Evolutionary conservation across 2,329 filamentous ascomycete species (phyloP).

Genomic region (Calonectria pteridis): DNA sequence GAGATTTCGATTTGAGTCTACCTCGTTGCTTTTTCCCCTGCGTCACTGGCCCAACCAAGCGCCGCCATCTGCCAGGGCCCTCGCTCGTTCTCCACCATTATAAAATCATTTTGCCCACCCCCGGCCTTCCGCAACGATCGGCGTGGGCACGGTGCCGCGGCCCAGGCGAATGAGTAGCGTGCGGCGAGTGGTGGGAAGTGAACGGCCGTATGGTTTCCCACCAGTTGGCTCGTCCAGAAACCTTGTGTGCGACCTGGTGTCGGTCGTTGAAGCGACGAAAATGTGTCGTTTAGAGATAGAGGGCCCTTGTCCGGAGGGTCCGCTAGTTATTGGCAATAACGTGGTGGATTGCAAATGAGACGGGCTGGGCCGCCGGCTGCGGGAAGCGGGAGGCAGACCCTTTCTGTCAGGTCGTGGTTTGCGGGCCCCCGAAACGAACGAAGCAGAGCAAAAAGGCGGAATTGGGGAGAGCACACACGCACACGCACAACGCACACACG

Average conservation of each 20-base stretch:
- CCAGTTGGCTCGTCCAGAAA: constrained; percentile 38
- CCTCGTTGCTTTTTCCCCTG: constrained; percentile 3
- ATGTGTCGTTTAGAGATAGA: not conserved
- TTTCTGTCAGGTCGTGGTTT: not conserved
- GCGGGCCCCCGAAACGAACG: constrained; percentile 26
- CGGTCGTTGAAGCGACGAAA: constrained; percentile 26
- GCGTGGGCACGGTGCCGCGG: constrained; percentile 41
- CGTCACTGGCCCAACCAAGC: constrained; percentile 5
- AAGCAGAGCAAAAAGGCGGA: not conserved
- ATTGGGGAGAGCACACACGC: not conserved
- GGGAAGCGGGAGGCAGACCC: constrained; percentile 18
- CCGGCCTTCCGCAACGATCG: constrained; percentile 42
- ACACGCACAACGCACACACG: not conserved
- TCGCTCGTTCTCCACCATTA: constrained; percentile 17
- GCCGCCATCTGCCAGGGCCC: constrained; percentile 5
- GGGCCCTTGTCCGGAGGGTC: not conserved
- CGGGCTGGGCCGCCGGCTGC: constrained; percentile 21
- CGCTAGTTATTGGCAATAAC: constrained; percentile 3
- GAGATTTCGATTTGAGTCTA: constrained; percentile 17
- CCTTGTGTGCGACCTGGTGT: constrained; percentile 26
- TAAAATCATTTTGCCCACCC: constrained; percentile 14
- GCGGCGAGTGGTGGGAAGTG: constrained; percentile 37
- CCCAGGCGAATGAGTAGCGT: constrained; percentile 28
- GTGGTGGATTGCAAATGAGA: constrained; percentile 23
- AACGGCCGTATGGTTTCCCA: constrained; percentile 33